Evolutionary conservation across 805 yeast species (phyloP).

Genomic region (Candida nanaspora): DNA sequence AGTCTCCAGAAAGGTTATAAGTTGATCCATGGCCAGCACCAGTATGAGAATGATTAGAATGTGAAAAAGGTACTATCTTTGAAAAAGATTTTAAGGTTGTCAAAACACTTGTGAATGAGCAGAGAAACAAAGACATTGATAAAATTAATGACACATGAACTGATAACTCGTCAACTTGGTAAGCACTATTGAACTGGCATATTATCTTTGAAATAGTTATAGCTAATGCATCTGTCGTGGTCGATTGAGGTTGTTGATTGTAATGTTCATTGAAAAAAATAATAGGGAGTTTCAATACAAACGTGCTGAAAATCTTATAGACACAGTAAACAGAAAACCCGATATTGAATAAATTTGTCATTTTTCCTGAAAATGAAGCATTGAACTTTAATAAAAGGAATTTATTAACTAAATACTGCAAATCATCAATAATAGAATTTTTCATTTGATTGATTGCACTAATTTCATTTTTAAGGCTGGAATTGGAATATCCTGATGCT

Average conservation of each 20-base stretch:
- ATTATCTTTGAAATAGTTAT: constrained; percentile 38
- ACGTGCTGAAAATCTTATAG: constrained; percentile 37
- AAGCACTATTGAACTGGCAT: constrained; percentile 15
- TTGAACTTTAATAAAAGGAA: constrained; percentile 6
- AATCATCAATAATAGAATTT: constrained; percentile 11
- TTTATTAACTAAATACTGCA: constrained; percentile 6
- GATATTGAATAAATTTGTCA: constrained; percentile 5
- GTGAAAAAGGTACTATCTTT: constrained; percentile 11
- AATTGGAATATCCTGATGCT: constrained; percentile 6
- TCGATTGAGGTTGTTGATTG: background rate
- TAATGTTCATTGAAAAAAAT: constrained; percentile 11
- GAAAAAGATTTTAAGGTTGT: constrained; percentile 50
- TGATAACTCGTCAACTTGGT: constrained; percentile 32
- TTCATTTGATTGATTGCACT: constrained; percentile 27
- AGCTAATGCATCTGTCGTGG: constrained; percentile 39
- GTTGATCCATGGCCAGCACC: too few relatives aligned
- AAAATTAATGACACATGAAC: constrained; percentile 43
- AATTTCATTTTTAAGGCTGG: constrained; percentile 33
- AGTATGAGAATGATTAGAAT: background rate
- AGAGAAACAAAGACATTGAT: constrained; percentile 51
- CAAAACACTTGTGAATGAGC: constrained; percentile 59
- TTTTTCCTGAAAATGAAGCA: constrained; percentile 7
- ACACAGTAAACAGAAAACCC: constrained; percentile 40
- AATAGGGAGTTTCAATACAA: constrained; percentile 33
- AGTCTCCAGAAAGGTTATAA: too few relatives aligned